Percentiles rank a stretch among this genome's conserved stretches.
phyloP scores from a whole-genome alignment of 1,139 yeast genomes.

The Pichia sp. region DNA sequence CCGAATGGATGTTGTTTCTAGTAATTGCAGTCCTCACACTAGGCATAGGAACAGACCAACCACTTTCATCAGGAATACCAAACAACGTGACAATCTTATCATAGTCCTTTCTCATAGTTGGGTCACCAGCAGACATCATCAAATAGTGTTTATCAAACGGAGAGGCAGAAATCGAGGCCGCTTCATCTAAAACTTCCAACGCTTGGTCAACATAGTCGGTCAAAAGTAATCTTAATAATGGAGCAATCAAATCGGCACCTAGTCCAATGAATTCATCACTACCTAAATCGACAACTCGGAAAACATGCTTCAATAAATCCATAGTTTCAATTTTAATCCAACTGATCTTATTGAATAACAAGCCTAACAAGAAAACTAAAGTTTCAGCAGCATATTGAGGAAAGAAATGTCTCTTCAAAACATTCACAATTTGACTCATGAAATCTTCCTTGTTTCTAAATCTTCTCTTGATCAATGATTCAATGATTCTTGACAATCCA shows the following conservation, averaged over 20 bases:
- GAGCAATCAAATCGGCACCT: constrained; percentile 95
- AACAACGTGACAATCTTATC: constrained; percentile 87
- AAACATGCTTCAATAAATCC: constrained; percentile 67
- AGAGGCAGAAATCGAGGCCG: constrained; percentile 83
- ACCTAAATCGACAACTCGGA: constrained; percentile 76
- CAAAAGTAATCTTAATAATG: constrained; percentile 73
- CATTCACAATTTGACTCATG: constrained; percentile 72
- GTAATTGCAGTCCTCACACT: constrained; percentile 85
- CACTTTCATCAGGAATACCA: constrained; percentile 96
- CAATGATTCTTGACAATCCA: constrained; percentile 68
- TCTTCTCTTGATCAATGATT: constrained; percentile 72
- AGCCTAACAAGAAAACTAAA: constrained; percentile 71
- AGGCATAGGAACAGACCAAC: constrained; percentile 98
- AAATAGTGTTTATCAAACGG: constrained; percentile 88
- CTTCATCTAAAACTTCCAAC: constrained; percentile 83
- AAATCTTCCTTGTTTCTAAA: constrained; percentile 91
- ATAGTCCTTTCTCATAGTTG: constrained; percentile 73
- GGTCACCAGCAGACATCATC: constrained; percentile 87
- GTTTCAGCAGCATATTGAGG: constrained; percentile 75
- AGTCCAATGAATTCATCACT: constrained; percentile 82
- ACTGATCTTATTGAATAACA: constrained; percentile 68
- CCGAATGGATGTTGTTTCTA: constrained; percentile 92
- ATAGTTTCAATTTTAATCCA: constrained; percentile 85
- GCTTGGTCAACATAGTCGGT: constrained; percentile 91
- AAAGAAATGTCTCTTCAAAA: constrained; percentile 66